Base-by-base conservation (phyloP, 1,139 yeast species). In the Kazachstania sp. region DNA sequence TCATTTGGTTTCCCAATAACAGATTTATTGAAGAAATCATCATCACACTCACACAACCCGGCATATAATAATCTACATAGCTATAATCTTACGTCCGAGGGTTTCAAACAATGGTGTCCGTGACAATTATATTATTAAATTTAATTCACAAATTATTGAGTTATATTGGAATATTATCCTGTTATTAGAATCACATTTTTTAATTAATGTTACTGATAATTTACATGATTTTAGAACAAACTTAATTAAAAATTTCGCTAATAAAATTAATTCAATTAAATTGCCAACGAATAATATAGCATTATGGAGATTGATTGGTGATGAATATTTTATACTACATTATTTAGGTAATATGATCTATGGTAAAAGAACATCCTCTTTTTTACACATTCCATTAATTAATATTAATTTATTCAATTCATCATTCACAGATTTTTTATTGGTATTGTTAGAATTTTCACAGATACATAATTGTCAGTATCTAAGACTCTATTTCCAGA, bases 141-240 rank as follows among this genome's bases (percentile, higher is more conserved):
- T 15, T 15, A 28, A 35, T 19, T 41, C 32, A 29, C 7, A 28
- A 29, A 32, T 29, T 15, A 36, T 20, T n/a, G 64, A 63, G 45
- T 54, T 61, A 20, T 60, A 60, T 46, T 63, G 67, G 67, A 63
- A 62, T 48, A 49, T 61, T 12, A 60, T 63, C 7, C 41, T 60
- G 37, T 47, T 60, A 2, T 54, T 59, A 3, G 67, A 63, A 50
- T 52, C 57, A 18, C 56, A 56, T 43, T 61, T 61, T 43, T 45
- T 60, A 9, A 19, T 37, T 1, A 35, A 42, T 19, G n/a, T n/a
- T n/a, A 30, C 32, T 16, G 20, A 30, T 15, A 34, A 46, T 29
- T 45, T 53, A 31, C 51, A 49, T 30, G 16, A 26, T 19, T 55
- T 59, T 30, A 60, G 61, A 44, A 51, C 54, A 35, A 39, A 41